A percentile compares a stretch with the other conserved stretches of the same genome.
These are phyloP conservation scores for Fragaria vesca DNA, from an alignment of 306 rosid species.

Conservation along the genomic window DNA sequence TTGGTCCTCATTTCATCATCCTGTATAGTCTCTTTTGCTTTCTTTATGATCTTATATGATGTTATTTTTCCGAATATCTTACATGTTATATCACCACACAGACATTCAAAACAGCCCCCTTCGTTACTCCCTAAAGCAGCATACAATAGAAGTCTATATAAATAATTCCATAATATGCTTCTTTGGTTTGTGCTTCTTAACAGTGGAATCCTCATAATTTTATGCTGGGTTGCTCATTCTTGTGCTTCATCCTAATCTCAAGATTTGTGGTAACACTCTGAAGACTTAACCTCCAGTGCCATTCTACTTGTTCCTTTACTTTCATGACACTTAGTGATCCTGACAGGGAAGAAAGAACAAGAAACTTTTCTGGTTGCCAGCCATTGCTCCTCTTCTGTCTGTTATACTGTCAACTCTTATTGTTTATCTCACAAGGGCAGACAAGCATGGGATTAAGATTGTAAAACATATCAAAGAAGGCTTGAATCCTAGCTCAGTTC, in stretches of 20 bases:
- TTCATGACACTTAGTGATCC: neutral
- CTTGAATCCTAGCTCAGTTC: conserved; percentile 68
- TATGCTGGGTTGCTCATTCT: conserved; percentile 64
- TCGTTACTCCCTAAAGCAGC: too few species aligned
- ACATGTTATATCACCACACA: neutral
- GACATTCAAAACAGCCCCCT: neutral
- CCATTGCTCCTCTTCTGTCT: conserved; percentile 67
- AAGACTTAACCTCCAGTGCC: neutral
- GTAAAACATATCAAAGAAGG: conserved; percentile 79
- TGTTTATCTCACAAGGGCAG: conserved; percentile 64
- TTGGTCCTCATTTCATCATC: conserved; percentile 42
- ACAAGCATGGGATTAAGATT: conserved; percentile 64
- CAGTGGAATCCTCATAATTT: conserved; percentile 78
- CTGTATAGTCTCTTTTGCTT: conserved; percentile 33
- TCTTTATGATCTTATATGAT: neutral
- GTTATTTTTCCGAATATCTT: neutral
- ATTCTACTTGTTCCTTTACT: neutral
- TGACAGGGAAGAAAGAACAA: conserved; percentile 59
- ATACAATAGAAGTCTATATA: neutral
- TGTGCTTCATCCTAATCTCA: conserved; percentile 56
- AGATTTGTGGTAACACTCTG: conserved; percentile 48
- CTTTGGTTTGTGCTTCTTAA: neutral
- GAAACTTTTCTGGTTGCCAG: conserved; percentile 78
- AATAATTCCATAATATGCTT: neutral
- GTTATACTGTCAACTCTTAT: conserved; percentile 60